Evolutionary conservation across 78 protist species (phyloP).

Genomic region (Dictyostelium citrinum): DNA sequence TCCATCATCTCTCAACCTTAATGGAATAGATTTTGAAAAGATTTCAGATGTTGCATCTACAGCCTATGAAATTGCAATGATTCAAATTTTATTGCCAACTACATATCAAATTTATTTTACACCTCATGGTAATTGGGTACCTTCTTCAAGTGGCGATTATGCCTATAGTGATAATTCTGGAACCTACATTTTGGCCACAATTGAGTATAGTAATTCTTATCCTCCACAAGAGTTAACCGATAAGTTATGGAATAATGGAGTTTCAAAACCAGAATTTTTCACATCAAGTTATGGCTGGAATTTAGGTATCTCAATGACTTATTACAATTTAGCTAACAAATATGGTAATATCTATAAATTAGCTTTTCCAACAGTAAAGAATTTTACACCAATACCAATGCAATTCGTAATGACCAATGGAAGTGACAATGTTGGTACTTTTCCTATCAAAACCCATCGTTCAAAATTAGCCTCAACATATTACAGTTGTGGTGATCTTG

Average conservation of each 20-base stretch:
- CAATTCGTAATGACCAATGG: not conserved
- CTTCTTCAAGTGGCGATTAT: not conserved
- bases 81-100: conserved; percentile 25
- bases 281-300: conserved; percentile 5
- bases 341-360: not conserved
- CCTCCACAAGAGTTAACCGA: not conserved
- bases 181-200: not conserved
- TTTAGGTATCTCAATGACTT: not conserved
- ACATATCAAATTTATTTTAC: not conserved
- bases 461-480: not conserved
- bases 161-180: not conserved
- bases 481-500: not conserved
- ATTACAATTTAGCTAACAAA: not conserved
- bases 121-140: not conserved
- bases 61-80: conserved; percentile 1
- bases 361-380: not conserved
- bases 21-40: not conserved
- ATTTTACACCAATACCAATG: not conserved
- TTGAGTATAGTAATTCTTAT: not conserved
- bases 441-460: not conserved
- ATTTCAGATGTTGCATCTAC: not conserved
- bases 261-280: not conserved
- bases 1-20: not conserved
- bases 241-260: not conserved
- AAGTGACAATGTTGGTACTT: not conserved